These are phyloP conservation scores for Mycena alexandri DNA, from an alignment of 768 basidiomycete genomes.

Conservation along the genomic window DNA sequence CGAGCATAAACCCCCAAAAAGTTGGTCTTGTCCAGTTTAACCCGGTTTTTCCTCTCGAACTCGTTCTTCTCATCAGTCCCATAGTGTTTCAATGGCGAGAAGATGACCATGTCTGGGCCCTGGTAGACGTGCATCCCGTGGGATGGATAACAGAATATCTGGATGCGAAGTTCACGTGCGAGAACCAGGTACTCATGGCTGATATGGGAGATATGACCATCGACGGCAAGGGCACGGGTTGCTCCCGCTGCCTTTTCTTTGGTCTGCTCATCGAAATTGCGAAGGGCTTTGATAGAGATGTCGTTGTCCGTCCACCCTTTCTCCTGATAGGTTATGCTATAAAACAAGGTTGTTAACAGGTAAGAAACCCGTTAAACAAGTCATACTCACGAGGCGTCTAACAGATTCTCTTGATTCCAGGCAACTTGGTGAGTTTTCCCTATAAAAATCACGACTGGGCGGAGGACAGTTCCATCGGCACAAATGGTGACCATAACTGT, in stretches of 20 bases:
- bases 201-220: conserved; percentile 62
- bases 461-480: conserved; percentile 51
- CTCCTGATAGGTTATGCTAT: conserved; percentile 6
- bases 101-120: conserved; percentile 57
- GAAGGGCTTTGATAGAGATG: conserved; percentile 53
- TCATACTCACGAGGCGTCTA: conserved; percentile 56
- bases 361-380: too few species aligned
- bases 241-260: conserved; percentile 47
- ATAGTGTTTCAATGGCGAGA: conserved; percentile 47
- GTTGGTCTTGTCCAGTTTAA: conserved; percentile 49
- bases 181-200: conserved; percentile 53
- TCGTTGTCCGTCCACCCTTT: conserved; percentile 56
- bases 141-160: conserved; percentile 58
- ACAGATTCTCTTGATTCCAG: conserved; percentile 57
- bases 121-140: conserved; percentile 61
- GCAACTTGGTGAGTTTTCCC: conserved; percentile 49
- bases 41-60: conserved; percentile 35
- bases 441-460: conserved; percentile 57
- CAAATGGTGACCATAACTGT: conserved; percentile 54
- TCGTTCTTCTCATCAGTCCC: conserved; percentile 39
- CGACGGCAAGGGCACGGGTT: conserved; percentile 52
- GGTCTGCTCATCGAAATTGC: conserved; percentile 56
- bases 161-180: conserved; percentile 51
- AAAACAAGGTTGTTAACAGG: too few species aligned
- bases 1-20: conserved; percentile 51